These are phyloP conservation scores for Aphanomyces invadans DNA, from an alignment of 352 stramenopile species.

Conservation along the genomic window DNA sequence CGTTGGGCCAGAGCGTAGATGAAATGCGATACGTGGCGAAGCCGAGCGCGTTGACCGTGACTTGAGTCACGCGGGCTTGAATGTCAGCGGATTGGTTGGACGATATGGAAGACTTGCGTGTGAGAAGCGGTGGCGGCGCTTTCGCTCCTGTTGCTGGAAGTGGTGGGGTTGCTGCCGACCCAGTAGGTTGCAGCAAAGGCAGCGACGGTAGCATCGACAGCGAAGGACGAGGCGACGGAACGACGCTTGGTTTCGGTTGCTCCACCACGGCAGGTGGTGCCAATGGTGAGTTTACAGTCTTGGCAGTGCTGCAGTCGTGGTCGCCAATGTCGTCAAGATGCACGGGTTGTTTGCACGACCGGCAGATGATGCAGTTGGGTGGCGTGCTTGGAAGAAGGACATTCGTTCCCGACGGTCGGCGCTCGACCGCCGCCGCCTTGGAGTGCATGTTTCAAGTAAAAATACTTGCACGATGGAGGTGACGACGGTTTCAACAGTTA, in stretches of 20 bases:
- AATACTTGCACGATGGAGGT: background rate
- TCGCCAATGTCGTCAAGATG: constrained; percentile 23
- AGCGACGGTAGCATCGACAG: background rate
- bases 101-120: background rate
- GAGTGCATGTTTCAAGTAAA: background rate
- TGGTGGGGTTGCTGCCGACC: background rate
- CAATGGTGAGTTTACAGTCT: background rate
- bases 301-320: constrained; percentile 11
- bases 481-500: too few species aligned
- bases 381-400: background rate
- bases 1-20: constrained; percentile 14
- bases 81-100: background rate
- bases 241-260: background rate
- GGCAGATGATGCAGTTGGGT: constrained; percentile 12
- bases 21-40: constrained; percentile 16
- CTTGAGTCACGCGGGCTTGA: constrained; percentile 6
- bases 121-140: background rate
- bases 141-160: background rate
- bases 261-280: background rate
- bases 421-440: background rate
- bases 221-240: background rate
- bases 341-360: constrained; percentile 18
- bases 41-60: background rate
- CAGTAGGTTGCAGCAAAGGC: background rate
- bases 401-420: background rate